Conservation (phyloP, 2,329 filamentous ascomycete genomes). For the Gaeumannomyces sp. region DNA sequence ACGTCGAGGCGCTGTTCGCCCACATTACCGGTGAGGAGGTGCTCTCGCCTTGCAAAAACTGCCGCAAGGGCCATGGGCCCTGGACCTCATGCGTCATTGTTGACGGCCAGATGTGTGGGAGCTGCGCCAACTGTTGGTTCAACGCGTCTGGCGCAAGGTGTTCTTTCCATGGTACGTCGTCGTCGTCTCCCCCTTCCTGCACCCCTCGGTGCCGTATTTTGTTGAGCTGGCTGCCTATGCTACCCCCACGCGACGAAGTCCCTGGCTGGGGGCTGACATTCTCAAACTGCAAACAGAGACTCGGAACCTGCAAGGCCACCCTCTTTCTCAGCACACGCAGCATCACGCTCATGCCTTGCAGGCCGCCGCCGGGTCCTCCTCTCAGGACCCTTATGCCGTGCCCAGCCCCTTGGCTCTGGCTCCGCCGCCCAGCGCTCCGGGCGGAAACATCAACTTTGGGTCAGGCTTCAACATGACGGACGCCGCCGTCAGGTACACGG, state of each 20-base stretch:
- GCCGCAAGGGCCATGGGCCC: conserved; percentile 53
- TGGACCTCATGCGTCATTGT: conserved; percentile 55
- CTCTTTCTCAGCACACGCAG: conserved; percentile 11
- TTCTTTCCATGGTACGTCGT: conserved; percentile 50
- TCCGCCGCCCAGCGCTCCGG: conserved; percentile 12
- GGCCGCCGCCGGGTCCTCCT: conserved; percentile 11
- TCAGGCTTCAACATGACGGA: conserved; percentile 23
- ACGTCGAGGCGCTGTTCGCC: conserved; percentile 53
- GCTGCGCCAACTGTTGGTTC: conserved; percentile 59
- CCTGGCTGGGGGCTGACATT: not conserved
- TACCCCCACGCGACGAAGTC: not conserved
- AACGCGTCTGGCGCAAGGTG: conserved; percentile 55
- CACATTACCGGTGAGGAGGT: conserved; percentile 48
- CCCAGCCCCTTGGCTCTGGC: conserved; percentile 12
- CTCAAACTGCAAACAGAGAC: conserved; percentile 30
- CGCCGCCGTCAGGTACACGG: conserved; percentile 34
- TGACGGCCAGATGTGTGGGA: conserved; percentile 54
- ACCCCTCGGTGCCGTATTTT: not conserved
- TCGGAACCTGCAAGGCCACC: conserved; percentile 27
- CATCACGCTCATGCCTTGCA: conserved; percentile 2
- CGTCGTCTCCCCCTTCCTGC: not conserved
- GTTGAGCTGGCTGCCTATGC: too few species aligned
- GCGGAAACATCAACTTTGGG: conserved; percentile 9
- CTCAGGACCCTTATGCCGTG: conserved; percentile 15
- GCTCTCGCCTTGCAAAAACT: conserved; percentile 50